Percentiles rank a stretch among this genome's conserved stretches.
Conservation (phyloP, 768 basidiomycete species). For the button mushroom (Agaricus bisporus) region DNA sequence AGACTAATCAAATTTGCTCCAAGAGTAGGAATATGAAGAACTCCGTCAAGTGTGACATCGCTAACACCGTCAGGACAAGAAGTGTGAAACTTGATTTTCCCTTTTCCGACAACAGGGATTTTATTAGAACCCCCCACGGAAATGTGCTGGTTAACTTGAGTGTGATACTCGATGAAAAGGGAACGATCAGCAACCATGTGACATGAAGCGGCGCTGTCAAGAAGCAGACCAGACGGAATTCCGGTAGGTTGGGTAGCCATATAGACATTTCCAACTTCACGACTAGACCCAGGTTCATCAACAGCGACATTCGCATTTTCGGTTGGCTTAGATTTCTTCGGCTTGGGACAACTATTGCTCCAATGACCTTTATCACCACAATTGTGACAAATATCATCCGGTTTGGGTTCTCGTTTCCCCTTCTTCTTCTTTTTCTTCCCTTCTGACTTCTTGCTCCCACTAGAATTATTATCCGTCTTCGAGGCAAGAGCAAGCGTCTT, state of each 20-base stretch:
- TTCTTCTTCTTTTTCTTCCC: not conserved
- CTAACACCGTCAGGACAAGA: constrained; percentile 5
- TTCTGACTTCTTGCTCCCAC: not conserved
- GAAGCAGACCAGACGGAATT: constrained; percentile 1
- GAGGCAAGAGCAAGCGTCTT: too few species aligned
- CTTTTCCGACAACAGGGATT: constrained; percentile 12
- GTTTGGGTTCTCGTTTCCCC: constrained; percentile 6
- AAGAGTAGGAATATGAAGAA: constrained; percentile 14
- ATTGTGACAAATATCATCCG: constrained; percentile 14
- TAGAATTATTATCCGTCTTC: not conserved
- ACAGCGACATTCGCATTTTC: constrained; percentile 10
- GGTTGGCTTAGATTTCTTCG: constrained; percentile 10
- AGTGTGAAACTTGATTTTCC: constrained; percentile 10
- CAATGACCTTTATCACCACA: constrained; percentile 16
- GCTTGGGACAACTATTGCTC: constrained; percentile 12
- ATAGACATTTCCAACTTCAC: constrained; percentile 10
- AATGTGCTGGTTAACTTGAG: constrained; percentile 1
- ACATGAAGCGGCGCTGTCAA: constrained; percentile 12
- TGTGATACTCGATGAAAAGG: constrained; percentile 10
- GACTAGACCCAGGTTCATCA: not conserved
- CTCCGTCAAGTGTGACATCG: constrained; percentile 10
- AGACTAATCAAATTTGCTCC: constrained; percentile 17
- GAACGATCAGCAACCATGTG: constrained; percentile 14
- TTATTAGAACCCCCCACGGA: constrained; percentile 14
- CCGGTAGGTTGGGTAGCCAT: too few species aligned